Evolutionary conservation across 2,329 filamentous ascomycete species (phyloP).

Genomic region (Aureobasidium sp.): DNA sequence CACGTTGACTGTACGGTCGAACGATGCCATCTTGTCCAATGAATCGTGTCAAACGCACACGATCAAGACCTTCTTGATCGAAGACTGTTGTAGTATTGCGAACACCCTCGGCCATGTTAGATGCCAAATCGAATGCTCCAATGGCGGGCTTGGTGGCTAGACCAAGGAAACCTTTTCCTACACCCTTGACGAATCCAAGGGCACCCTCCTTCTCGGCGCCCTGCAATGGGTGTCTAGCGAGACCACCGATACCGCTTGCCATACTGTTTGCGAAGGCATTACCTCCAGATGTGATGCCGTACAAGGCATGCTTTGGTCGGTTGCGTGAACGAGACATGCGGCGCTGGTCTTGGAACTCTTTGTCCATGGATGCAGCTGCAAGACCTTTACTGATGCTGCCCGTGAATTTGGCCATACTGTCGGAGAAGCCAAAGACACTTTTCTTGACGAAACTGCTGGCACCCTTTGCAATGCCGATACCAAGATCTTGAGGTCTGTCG

Average conservation of each 20-base stretch:
- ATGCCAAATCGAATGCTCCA: constrained; percentile 92
- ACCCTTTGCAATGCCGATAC: constrained; percentile 90
- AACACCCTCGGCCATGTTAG: constrained; percentile 93
- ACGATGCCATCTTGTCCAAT: constrained; percentile 90
- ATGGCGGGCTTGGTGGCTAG: constrained; percentile 97
- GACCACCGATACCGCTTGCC: constrained; percentile 85
- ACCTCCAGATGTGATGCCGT: constrained; percentile 89
- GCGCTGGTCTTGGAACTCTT: constrained; percentile 94
- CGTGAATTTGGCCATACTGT: constrained; percentile 96
- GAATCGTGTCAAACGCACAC: constrained; percentile 87
- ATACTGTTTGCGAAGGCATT: constrained; percentile 91
- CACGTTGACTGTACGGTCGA: constrained; percentile 85
- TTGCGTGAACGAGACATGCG: constrained; percentile 91
- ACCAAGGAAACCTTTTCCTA: constrained; percentile 89
- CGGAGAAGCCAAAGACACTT: constrained; percentile 92
- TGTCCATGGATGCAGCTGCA: constrained; percentile 90
- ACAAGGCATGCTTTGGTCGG: constrained; percentile 91
- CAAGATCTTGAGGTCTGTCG: constrained; percentile 89
- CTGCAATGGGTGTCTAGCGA: constrained; percentile 89
- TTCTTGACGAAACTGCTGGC: constrained; percentile 98
- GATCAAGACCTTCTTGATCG: constrained; percentile 87
- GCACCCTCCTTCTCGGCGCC: constrained; percentile 94
- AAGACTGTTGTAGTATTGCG: constrained; percentile 99
- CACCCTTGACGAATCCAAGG: constrained; percentile 91
- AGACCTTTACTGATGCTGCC: constrained; percentile 95